Conservation (phyloP, 306 rosid genomes). For the Fragaria nilgerrensis region DNA sequence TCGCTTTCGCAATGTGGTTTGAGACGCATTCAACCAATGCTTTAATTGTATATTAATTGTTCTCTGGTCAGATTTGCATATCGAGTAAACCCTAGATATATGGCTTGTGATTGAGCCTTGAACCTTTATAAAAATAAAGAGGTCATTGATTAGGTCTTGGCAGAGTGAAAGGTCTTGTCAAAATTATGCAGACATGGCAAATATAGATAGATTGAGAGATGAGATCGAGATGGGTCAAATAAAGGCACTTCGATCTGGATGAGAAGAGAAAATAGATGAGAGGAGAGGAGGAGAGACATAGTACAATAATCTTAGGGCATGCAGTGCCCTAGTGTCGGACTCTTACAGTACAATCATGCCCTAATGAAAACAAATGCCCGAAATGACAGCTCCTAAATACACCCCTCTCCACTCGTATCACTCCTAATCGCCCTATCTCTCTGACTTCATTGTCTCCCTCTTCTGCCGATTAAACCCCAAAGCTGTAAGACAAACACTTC, state of each 20-base stretch:
- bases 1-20: not conserved
- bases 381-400: constrained; percentile 53
- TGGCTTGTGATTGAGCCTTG: not conserved
- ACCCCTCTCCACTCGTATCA: constrained; percentile 8
- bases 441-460: constrained; percentile 44
- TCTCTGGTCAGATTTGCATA: not conserved
- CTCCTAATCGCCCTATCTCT: constrained; percentile 24
- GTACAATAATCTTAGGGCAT: constrained; percentile 44
- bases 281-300: constrained; percentile 26
- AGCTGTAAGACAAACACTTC: constrained; percentile 31
- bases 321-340: constrained; percentile 61
- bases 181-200: not conserved
- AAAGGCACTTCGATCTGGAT: constrained; percentile 9
- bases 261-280: not conserved
- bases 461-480: constrained; percentile 28
- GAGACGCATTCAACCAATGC: not conserved
- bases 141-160: not conserved
- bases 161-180: constrained; percentile 35
- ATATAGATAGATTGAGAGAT: constrained; percentile 4
- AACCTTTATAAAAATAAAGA: not conserved
- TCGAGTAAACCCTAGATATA: not conserved
- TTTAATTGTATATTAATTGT: not conserved
- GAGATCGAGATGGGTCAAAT: constrained; percentile 20
- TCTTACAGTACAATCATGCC: constrained; percentile 35
- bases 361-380: constrained; percentile 29